Evolutionary conservation across 257 asterid species (phyloP), one percentile per base, ranked within the genome.

Genomic region (Primulina eburnea): DNA sequence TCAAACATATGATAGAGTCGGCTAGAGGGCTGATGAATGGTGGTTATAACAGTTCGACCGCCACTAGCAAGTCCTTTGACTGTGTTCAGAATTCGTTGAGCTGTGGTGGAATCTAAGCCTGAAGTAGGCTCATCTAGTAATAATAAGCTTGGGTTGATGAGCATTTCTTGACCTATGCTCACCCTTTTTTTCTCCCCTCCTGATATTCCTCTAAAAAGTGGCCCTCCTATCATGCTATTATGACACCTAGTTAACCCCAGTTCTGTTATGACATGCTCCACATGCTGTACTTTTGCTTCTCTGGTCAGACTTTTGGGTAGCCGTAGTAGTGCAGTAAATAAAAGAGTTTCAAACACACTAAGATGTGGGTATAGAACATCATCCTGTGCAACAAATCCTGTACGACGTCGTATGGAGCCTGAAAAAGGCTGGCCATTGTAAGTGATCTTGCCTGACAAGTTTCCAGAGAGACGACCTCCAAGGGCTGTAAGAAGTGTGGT

Each of bases 171-270:
- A 6, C 97, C 99, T 75, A 94, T 94, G 82, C 97, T 94, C 40
- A 94, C 97, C 62, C 99, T 82, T 79, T 94, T 94, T 82, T 89
- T 89, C 82, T 94, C 99, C 16, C 97, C 99, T 40, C 97, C 99
- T 2, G 97, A 94, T 67, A 94, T 83, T 61, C 97, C 99, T 72
- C 97, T 77, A 55, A 89, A 82, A 0, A 91, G 70, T 2, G 92
- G 84, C 30, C 97, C 99, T 50, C 99, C 99, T 21, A 91, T 84
- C 96, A 91, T 88, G 71, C 89, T 91, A 76, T 84, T 81, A 56
- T 79, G 65, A 47, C 99, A 94, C 81, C 75, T 80, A 16, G 68
- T 72, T 65, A 94, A 59, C 12, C 95, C 95, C 12, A 91, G 82
- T 62, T 94, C 99, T 7, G 82, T 73, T 4, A 94, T 68, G 2